These are phyloP conservation scores for Begonia fuchsioides DNA, from an alignment of 306 rosid species.

Conservation along the genomic window DNA sequence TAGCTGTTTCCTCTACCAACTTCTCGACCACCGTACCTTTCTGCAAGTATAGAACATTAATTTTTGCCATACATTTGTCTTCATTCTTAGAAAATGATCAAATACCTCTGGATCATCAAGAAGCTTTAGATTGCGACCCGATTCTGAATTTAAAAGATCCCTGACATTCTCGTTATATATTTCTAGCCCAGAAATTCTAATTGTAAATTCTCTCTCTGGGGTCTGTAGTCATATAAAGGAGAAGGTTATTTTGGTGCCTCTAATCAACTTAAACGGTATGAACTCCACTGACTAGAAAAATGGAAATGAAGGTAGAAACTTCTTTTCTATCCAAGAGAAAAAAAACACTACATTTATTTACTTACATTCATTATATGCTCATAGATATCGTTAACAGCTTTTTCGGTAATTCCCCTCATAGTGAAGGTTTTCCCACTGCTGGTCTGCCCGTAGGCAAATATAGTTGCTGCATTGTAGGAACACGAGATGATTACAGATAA, in stretches of 20 bases:
- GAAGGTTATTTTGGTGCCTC: constrained; percentile 7
- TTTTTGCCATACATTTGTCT: too few relatives aligned
- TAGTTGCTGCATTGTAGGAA: constrained; percentile 52
- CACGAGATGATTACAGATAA: neutral
- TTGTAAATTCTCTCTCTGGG: constrained; percentile 73
- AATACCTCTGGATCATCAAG: constrained; percentile 94
- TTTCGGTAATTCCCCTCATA: constrained; percentile 98
- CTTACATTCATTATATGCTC: constrained; percentile 75
- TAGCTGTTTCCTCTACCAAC: constrained; percentile 86
- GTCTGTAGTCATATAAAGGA: constrained; percentile 32
- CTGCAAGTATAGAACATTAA: constrained; percentile 19
- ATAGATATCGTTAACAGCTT: constrained; percentile 88
- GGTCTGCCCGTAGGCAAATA: constrained; percentile 98
- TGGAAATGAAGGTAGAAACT: too few relatives aligned
- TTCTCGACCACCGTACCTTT: constrained; percentile 98
- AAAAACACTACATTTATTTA: neutral
- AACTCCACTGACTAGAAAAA: constrained; percentile 5
- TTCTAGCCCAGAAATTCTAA: constrained; percentile 90
- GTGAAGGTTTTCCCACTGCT: constrained; percentile 99
- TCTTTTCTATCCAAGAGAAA: too few relatives aligned
- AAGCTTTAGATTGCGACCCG: constrained; percentile 84
- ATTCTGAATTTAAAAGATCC: constrained; percentile 81
- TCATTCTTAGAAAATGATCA: too few relatives aligned
- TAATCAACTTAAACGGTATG: neutral
- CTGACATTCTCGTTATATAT: constrained; percentile 92